phyloP scores from a whole-genome alignment of 257 asterid species.

The Linaria vulgaris region DNA sequence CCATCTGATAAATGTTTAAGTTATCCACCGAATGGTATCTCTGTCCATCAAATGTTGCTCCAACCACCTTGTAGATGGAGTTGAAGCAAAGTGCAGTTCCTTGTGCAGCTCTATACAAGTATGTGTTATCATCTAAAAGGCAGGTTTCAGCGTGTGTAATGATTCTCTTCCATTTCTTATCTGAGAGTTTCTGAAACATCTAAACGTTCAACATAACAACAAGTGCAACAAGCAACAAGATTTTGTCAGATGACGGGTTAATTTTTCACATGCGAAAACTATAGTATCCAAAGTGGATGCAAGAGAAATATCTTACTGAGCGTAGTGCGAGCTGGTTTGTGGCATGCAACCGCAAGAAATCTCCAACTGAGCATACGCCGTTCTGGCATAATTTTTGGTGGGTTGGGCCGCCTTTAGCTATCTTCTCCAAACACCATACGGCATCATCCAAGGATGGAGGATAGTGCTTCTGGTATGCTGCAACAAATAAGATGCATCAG shows the following conservation, averaged over 20 bases:
- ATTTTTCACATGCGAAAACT: not conserved
- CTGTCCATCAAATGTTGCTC: conserved; percentile 55
- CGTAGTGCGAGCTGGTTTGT: conserved; percentile 46
- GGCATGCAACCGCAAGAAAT: conserved; percentile 49
- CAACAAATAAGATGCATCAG: conserved; percentile 17
- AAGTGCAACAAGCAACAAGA: not conserved
- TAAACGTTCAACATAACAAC: conserved; percentile 36
- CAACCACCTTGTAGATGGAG: conserved; percentile 56
- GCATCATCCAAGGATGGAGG: conserved; percentile 67
- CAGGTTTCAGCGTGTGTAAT: conserved; percentile 58
- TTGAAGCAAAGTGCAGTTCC: conserved; percentile 47
- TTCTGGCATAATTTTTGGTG: conserved; percentile 40
- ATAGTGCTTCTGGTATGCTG: conserved; percentile 77
- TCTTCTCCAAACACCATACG: conserved; percentile 81
- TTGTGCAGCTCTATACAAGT: conserved; percentile 37
- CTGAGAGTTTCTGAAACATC: conserved; percentile 60
- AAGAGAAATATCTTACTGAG: conserved; percentile 47
- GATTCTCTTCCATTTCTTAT: conserved; percentile 63
- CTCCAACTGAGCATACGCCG: conserved; percentile 51
- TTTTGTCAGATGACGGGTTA: not conserved
- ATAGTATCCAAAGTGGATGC: not conserved
- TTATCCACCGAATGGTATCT: conserved; percentile 38
- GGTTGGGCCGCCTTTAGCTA: conserved; percentile 73
- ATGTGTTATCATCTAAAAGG: conserved; percentile 43
- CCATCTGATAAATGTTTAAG: conserved; percentile 54